Base-by-base conservation (phyloP, 768 basidiomycete genomes). In the Polyporus arcularius region DNA sequence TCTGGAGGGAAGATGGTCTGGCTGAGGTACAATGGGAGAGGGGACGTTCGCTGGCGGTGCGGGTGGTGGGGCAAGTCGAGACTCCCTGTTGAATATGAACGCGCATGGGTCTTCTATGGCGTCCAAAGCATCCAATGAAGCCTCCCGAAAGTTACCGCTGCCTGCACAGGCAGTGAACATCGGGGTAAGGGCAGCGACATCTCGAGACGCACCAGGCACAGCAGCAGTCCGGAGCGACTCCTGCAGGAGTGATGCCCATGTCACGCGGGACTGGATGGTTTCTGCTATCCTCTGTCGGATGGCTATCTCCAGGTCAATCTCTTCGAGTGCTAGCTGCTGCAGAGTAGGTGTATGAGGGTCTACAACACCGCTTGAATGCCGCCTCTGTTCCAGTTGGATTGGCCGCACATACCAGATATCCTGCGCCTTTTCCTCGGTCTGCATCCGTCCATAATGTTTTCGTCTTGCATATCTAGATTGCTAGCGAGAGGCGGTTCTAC, bases 241-340 rank as follows among this genome's bases (percentile, higher is more conserved):
- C 62, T 78, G 70, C 60, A 80, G 65, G n/a, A 75, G 66, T 38
- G 78, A 65, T 4, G 79, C 79, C 81, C 81, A 82, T 41, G 76
- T 74, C 15, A 83, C 72, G 30, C 82, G 75, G 21, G 80, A 77
- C 57, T 79, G 72, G 2, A 80, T 70, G 10, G 79, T 77, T n/a
- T 72, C 72, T 11, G 71, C 70, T 47, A 82, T 69, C 21, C 79
- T 73, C 57, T 76, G 66, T 41, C 80, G 73, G 18, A 82, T 64
- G 18, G 75, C 69, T 18, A 83, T 73, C 59, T 82, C 81, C 40
- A 80, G 66, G 63, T 76, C 72, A 2, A 82, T 56, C 58, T 82
- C 81, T 41, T 82, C 76, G 9, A 73, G 63, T 14, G 75, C 49
- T 1, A 76, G 49, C 50, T 70, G 71, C 41, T 60, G 64, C 4